phyloP scores from a whole-genome alignment of 495 filamentous ascomycete species.

The Penicillium desertorum region DNA sequence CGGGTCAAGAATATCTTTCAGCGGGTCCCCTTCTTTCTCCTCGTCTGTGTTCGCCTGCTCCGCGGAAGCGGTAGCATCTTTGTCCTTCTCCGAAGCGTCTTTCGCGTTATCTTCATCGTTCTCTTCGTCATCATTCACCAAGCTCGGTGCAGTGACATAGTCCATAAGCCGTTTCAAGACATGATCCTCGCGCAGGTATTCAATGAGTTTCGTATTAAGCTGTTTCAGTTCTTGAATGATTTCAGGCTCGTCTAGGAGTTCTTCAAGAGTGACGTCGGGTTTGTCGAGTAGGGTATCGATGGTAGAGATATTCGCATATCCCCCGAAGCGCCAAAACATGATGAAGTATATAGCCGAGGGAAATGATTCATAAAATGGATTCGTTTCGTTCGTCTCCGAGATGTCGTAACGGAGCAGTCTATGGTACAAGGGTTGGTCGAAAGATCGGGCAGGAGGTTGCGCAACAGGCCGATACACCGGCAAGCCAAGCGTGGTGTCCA shows the following conservation, averaged over 20 bases:
- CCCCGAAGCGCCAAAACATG: conserved; percentile 99
- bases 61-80: conserved; percentile 29
- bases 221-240: conserved; percentile 96
- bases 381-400: conserved; percentile 29
- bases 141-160: conserved; percentile 80
- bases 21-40: conserved; percentile 45
- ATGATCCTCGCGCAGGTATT: conserved; percentile 85
- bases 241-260: conserved; percentile 93
- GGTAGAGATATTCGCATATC: conserved; percentile 94
- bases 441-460: conserved; percentile 13
- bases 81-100: conserved; percentile 42
- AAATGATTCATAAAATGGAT: conserved; percentile 43
- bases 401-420: conserved; percentile 32
- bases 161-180: conserved; percentile 84
- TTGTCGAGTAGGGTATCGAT: conserved; percentile 96
- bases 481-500: conserved; percentile 20
- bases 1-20: conserved; percentile 47
- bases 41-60: conserved; percentile 23
- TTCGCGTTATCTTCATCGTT: conserved; percentile 53
- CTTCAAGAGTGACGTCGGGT: conserved; percentile 89
- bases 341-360: conserved; percentile 52
- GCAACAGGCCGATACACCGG: conserved; percentile 24
- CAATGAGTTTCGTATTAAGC: conserved; percentile 96
- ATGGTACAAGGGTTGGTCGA: conserved; percentile 31
- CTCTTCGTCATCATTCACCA: conserved; percentile 63